phyloP scores from a whole-genome alignment of 805 yeast genomes.

The Danielozyma ontarioensis region DNA sequence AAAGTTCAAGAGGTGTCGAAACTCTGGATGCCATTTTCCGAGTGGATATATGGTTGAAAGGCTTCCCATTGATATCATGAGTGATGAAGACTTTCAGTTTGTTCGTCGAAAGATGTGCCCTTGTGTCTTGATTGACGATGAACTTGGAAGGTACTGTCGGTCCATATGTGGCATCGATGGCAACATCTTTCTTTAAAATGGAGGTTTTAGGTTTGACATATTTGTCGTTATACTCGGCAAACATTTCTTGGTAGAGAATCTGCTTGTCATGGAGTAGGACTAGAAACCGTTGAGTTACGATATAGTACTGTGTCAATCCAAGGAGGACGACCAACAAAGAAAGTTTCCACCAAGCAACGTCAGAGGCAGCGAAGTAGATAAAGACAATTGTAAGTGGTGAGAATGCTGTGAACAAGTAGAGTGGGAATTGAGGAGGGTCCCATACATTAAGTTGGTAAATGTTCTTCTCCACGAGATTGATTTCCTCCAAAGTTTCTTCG shows the following conservation, averaged over 20 bases:
- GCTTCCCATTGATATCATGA: conserved; percentile 43
- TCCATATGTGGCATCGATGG: conserved; percentile 51
- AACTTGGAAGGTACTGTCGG: conserved; percentile 23
- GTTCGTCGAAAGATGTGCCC: conserved; percentile 16
- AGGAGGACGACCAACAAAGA: conserved; percentile 25
- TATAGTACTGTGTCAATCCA: conserved; percentile 30
- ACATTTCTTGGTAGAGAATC: conserved; percentile 52
- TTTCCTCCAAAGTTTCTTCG: conserved; percentile 6
- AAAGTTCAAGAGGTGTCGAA: neutral
- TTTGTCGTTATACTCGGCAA: conserved; percentile 59
- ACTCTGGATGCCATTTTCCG: neutral
- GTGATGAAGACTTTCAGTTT: conserved; percentile 44
- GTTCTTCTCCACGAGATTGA: conserved; percentile 18
- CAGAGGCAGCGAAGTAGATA: conserved; percentile 20
- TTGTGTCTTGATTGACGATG: conserved; percentile 14
- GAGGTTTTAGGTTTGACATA: conserved; percentile 55
- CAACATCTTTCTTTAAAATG: conserved; percentile 51
- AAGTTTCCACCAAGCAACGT: conserved; percentile 26
- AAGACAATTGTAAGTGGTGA: conserved; percentile 53
- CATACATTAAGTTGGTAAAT: conserved; percentile 60
- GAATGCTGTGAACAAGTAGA: conserved; percentile 46
- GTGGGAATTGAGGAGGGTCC: conserved; percentile 59
- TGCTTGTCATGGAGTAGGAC: conserved; percentile 53
- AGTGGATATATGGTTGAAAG: conserved; percentile 11
- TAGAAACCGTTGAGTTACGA: conserved; percentile 45